Evolutionary conservation across 306 rosid genomes (phyloP).

Genomic region (Castanea crenata): DNA sequence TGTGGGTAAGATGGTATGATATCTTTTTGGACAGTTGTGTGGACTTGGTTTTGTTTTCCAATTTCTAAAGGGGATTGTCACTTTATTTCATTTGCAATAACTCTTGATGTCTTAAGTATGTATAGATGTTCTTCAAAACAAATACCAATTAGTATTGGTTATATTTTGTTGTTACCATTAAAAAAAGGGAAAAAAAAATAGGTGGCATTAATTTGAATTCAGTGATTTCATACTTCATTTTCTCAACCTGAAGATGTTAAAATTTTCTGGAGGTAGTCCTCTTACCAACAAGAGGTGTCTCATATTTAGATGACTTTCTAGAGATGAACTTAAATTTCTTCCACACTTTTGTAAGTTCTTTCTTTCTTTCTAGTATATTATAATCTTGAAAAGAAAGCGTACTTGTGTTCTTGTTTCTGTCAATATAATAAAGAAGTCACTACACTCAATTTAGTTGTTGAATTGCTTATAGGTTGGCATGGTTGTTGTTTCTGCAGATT

Average conservation of each 20-base stretch:
- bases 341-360: not conserved
- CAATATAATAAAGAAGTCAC: slow-evolving; percentile 10
- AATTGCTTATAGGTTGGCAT: slow-evolving; percentile 6
- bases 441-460: slow-evolving; percentile 14
- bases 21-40: slow-evolving; percentile 29
- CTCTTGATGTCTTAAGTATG: slow-evolving; percentile 14
- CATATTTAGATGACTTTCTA: not conserved
- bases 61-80: slow-evolving; percentile 4
- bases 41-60: not conserved
- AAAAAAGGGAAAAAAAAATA: too few species aligned
- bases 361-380: slow-evolving; percentile 9
- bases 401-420: not conserved
- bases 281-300: too few species aligned
- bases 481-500: slow-evolving; percentile 56
- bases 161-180: not conserved
- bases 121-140: slow-evolving; percentile 7
- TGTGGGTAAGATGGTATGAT: slow-evolving; percentile 91
- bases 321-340: not conserved
- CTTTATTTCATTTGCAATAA: slow-evolving; percentile 1
- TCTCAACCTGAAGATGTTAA: too few species aligned
- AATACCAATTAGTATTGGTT: not conserved
- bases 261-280: too few species aligned
- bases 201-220: not conserved
- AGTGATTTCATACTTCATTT: not conserved
- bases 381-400: not conserved